Evolutionary conservation across 2,329 filamentous ascomycete species (phyloP), one percentile per base, ranked within the genome.

Genomic region (Talaromyces sp.): DNA sequence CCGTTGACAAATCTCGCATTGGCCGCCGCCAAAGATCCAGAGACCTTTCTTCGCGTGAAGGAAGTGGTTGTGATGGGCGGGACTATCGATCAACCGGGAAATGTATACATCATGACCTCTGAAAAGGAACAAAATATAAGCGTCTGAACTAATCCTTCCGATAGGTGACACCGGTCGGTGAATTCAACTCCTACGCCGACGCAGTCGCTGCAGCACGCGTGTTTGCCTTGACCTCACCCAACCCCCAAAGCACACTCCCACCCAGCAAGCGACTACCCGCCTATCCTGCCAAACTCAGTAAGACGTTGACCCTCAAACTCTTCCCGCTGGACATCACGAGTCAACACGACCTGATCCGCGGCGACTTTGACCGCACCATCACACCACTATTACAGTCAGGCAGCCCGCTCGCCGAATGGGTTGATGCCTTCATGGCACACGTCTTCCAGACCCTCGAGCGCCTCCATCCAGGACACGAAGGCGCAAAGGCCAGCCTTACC

Each of bases 31-130:
- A 87, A 92, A 70, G 93, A 98, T 68, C 88, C 93, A 0, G 91
- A 93, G 75, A 88, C 92, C 0, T 97, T 99, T 75, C 82, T 99
- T 61, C 86, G 87, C 48, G 91, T 88, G 56, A 96, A 96, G 75
- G 92, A 98, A 76, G 84, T 99, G 2, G 88, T 96, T 3, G 90
- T 97, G 54, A 99, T 99, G 95, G 95, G 93, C 64, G 95, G 95
- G 64, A 88, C 91, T 25, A 84, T 99, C 60, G 83, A 90, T 64
- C 79, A 87, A 50, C 84, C 87, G 58, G 95, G 95, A 68, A 99
- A 99, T 75, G 87, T 91, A 71, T 88, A 86, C 52, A 54, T 28
- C n/a, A 35, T 35, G 12, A 1, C 28, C 11, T 16, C 31, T 5
- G 8, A 57, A 9, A n/a, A n/a, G n/a, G n/a, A 31, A 28, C 14